A percentile compares a stretch with the other conserved stretches of the same genome.
Evolutionary conservation across 352 stramenopile species (phyloP).

Genomic region (Phytophthora palmivora): DNA sequence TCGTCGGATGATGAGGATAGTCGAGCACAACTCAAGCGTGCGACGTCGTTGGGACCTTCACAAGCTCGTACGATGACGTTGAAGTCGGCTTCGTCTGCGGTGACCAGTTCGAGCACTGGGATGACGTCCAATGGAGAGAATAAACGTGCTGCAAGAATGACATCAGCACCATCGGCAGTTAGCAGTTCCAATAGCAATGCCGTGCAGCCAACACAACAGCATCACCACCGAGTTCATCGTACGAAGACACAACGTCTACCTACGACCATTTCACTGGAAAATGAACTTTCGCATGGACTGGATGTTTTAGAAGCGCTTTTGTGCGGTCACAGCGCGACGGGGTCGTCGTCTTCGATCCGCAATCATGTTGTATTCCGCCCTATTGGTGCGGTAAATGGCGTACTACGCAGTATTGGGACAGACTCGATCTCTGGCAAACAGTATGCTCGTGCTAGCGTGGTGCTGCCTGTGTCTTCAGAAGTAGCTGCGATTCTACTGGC

Average conservation of each 20-base stretch:
- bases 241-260: conserved; percentile 65
- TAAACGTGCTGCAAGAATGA: conserved; percentile 34
- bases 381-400: conserved; percentile 55
- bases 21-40: conserved; percentile 27
- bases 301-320: conserved; percentile 74
- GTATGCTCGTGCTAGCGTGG: conserved; percentile 70
- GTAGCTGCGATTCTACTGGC: conserved; percentile 67
- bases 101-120: conserved; percentile 1
- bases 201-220: not conserved
- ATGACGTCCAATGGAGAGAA: not conserved
- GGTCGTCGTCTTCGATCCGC: conserved; percentile 25
- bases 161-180: conserved; percentile 31
- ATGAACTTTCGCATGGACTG: conserved; percentile 69
- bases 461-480: conserved; percentile 71
- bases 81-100: conserved; percentile 27
- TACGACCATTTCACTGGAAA: conserved; percentile 81
- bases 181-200: conserved; percentile 7
- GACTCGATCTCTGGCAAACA: conserved; percentile 44
- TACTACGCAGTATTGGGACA: conserved; percentile 66
- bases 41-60: conserved; percentile 25
- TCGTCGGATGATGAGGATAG: conserved; percentile 35
- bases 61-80: conserved; percentile 22
- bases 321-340: conserved; percentile 29
- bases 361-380: conserved; percentile 65
- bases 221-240: conserved; percentile 29